A percentile compares a stretch with the other conserved stretches of the same genome.
Conservation (phyloP, 441 rosid genomes). For the Rhodomyrtus psidioides region DNA sequence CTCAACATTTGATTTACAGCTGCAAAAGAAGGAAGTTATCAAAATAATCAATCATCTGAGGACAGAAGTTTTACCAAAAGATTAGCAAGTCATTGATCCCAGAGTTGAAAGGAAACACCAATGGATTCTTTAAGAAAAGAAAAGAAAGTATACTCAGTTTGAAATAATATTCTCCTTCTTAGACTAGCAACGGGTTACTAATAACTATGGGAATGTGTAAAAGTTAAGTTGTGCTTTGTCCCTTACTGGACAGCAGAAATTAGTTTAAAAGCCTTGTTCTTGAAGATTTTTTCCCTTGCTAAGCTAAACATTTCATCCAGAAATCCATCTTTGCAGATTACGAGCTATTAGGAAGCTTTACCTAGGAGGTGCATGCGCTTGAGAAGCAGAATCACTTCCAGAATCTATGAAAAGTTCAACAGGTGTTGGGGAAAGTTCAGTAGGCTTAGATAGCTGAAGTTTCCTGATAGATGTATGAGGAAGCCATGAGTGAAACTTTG, state of each 20-base stretch:
- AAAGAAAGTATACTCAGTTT: background rate
- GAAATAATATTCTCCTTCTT: background rate
- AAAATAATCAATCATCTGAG: background rate
- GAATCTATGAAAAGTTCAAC: constrained; percentile 31
- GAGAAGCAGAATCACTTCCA: constrained; percentile 33
- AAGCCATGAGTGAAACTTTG: constrained; percentile 57
- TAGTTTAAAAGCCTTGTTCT: background rate
- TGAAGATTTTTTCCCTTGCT: background rate
- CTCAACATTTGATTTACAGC: constrained; percentile 39
- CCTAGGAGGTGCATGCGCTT: constrained; percentile 66
- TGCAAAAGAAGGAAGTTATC: constrained; percentile 15
- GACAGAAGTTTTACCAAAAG: background rate
- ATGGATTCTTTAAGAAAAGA: background rate
- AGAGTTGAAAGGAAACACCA: background rate
- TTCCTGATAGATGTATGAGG: constrained; percentile 29
- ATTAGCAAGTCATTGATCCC: background rate
- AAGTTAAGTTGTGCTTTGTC: background rate
- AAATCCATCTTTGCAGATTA: background rate
- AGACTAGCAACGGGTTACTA: background rate
- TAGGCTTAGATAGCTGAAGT: constrained; percentile 32
- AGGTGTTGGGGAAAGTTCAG: constrained; percentile 26
- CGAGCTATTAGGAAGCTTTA: constrained; percentile 7
- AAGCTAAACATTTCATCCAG: background rate
- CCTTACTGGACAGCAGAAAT: background rate
- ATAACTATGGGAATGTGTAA: background rate